Conservation (phyloP, 2,329 filamentous ascomycete genomes). For the Eurotiales sp. region DNA sequence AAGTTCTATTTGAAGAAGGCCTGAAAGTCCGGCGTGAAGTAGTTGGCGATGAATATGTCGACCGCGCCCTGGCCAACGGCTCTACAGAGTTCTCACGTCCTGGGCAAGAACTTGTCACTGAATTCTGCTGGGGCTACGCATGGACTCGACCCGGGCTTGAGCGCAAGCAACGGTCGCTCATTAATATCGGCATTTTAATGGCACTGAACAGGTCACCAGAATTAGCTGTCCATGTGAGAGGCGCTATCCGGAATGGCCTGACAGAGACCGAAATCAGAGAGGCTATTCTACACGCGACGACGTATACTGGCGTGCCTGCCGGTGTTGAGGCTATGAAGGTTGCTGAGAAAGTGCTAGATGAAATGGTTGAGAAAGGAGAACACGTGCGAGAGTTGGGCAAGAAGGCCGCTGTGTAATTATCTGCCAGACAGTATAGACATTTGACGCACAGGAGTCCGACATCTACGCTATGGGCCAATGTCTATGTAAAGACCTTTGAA, state of each 20-base stretch:
- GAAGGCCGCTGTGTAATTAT: constrained; percentile 9
- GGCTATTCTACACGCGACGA: constrained; percentile 48
- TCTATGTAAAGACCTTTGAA: too few relatives aligned
- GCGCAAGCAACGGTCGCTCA: constrained; percentile 57
- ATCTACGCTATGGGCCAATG: too few relatives aligned
- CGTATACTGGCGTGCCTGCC: constrained; percentile 54
- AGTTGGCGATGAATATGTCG: constrained; percentile 59
- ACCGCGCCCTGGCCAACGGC: constrained; percentile 53
- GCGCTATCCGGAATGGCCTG: constrained; percentile 61
- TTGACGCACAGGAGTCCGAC: too few relatives aligned
- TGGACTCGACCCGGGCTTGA: constrained; percentile 63
- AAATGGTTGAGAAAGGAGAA: constrained; percentile 48
- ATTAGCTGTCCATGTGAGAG: constrained; percentile 59
- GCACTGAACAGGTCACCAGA: constrained; percentile 59
- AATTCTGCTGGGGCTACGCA: constrained; percentile 61
- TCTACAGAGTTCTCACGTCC: constrained; percentile 58
- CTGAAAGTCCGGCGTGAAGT: constrained; percentile 58
- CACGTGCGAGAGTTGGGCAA: constrained; percentile 19
- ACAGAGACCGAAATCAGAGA: constrained; percentile 62
- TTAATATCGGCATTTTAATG: constrained; percentile 64
- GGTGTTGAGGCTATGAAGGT: constrained; percentile 54
- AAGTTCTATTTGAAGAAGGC: constrained; percentile 58
- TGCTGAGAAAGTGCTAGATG: constrained; percentile 49
- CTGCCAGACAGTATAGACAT: too few relatives aligned
- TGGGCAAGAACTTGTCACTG: constrained; percentile 61